Conservation (phyloP, 306 rosid species). For the Abrus precatorius region DNA sequence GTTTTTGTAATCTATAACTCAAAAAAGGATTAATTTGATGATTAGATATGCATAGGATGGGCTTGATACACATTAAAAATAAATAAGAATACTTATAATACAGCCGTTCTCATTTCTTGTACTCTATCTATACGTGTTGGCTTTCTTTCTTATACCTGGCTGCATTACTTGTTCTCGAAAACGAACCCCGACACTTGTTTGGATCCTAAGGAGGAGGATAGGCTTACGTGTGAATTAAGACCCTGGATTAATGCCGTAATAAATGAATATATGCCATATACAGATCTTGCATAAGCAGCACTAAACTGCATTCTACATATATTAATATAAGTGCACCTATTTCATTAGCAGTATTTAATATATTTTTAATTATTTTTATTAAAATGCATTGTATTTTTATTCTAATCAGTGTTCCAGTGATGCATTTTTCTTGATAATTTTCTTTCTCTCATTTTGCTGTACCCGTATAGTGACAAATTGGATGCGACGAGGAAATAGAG, state of each 20-base stretch:
- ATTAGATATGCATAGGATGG: no score
- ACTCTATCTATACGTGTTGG: constrained; percentile 19
- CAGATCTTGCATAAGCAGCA: constrained; percentile 4
- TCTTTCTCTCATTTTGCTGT: neutral
- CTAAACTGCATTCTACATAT: neutral
- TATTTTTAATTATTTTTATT: neutral
- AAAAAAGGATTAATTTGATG: no score
- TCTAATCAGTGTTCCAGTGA: neutral
- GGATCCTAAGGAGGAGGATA: constrained; percentile 23
- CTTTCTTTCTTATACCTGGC: constrained; percentile 21
- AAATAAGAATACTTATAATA: neutral
- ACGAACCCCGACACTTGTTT: constrained; percentile 26
- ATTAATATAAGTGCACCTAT: neutral
- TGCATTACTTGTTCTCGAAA: constrained; percentile 46
- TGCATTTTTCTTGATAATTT: neutral
- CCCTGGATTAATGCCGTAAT: constrained; percentile 40
- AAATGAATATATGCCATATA: constrained; percentile 35
- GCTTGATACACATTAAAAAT: neutral
- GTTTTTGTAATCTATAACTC: no score
- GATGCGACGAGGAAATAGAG: constrained; percentile 15
- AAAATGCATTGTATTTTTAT: neutral
- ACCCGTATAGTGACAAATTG: constrained; percentile 33
- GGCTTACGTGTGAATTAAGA: constrained; percentile 46
- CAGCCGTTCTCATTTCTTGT: neutral
- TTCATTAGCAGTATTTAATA: no score